Evolutionary conservation across 2,329 filamentous ascomycete species (phyloP).

Genomic region (Colletotrichum navitas): DNA sequence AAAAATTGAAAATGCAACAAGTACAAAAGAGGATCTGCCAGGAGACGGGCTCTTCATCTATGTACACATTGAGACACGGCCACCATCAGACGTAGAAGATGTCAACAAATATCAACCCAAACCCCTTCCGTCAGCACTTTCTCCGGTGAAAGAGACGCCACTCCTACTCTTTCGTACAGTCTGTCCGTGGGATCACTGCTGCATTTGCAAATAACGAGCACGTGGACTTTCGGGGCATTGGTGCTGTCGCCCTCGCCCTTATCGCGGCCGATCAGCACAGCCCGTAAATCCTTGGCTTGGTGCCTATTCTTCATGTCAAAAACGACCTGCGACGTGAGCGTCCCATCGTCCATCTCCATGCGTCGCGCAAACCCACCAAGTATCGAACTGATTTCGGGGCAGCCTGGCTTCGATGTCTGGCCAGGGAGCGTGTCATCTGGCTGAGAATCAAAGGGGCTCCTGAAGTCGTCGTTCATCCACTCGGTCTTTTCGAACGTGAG

Average conservation of each 20-base stretch:
- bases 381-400: neutral
- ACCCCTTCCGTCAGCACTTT: constrained; percentile 1
- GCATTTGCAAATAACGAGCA: constrained; percentile 9
- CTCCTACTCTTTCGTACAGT: constrained; percentile 16
- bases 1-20: neutral
- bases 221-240: neutral
- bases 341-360: neutral
- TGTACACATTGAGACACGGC: neutral
- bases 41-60: neutral
- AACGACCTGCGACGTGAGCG: neutral
- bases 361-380: constrained; percentile 14
- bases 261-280: constrained; percentile 11
- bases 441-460: constrained; percentile 12
- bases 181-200: neutral
- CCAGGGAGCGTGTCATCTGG: neutral
- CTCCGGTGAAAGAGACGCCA: neutral
- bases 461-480: constrained; percentile 12
- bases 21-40: neutral
- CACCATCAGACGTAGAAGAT: neutral
- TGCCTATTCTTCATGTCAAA: constrained; percentile 10
- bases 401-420: neutral
- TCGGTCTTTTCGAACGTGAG: constrained; percentile 14
- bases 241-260: neutral
- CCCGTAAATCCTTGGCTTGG: neutral
- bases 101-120: constrained; percentile 16